Conservation (phyloP, 306 rosid species). For the Dryas drummondii region DNA sequence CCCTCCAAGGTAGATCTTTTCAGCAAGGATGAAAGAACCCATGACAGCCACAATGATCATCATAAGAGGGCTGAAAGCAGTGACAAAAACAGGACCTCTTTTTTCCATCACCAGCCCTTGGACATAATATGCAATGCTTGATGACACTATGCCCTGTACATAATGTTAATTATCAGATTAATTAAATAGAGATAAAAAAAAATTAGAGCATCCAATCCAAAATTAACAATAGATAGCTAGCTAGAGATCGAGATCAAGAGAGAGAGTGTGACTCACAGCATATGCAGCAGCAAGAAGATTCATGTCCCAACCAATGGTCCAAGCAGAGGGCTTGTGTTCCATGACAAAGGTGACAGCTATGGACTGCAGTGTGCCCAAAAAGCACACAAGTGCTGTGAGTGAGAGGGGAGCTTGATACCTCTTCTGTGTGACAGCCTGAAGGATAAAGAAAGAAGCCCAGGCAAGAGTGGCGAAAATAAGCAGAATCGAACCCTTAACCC, state of each 20-base stretch:
- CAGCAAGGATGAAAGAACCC: conserved; percentile 75
- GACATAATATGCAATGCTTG: conserved; percentile 73
- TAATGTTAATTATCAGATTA: too few species aligned
- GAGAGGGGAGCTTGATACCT: conserved; percentile 28
- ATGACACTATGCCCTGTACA: conserved; percentile 71
- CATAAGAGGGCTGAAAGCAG: conserved; percentile 94
- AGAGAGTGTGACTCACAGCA: conserved; percentile 49
- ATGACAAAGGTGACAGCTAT: conserved; percentile 61
- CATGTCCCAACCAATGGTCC: conserved; percentile 90
- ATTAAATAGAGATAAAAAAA: background rate
- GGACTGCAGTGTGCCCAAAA: conserved; percentile 75
- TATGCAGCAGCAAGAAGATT: conserved; percentile 88
- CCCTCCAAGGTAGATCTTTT: conserved; percentile 81
- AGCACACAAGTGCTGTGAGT: conserved; percentile 70
- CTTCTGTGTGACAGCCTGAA: conserved; percentile 25
- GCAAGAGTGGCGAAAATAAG: conserved; percentile 76
- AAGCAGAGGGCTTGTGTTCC: conserved; percentile 62
- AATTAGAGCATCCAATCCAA: too few species aligned
- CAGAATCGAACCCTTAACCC: conserved; percentile 68
- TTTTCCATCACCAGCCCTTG: conserved; percentile 84
- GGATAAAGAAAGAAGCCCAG: conserved; percentile 82
- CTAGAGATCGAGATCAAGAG: too few species aligned
- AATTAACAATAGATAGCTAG: too few species aligned
- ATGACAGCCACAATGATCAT: conserved; percentile 85
- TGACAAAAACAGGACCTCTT: conserved; percentile 87